phyloP scores from a whole-genome alignment of 164 flowering plant species.

The Vitis rotundifolia region DNA sequence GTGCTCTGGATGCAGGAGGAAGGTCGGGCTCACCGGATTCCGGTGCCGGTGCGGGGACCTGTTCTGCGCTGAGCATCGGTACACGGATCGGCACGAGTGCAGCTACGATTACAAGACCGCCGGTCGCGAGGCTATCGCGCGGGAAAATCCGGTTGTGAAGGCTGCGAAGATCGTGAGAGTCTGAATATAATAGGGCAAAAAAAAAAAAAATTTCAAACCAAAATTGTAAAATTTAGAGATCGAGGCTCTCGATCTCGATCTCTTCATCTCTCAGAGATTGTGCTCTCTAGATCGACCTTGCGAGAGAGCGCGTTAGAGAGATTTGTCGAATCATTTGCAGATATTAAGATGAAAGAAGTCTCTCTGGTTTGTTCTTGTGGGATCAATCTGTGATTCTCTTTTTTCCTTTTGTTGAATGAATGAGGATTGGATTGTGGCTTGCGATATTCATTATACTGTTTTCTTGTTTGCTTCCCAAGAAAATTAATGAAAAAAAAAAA shows the following conservation, averaged over 20 bases:
- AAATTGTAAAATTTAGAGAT: not conserved
- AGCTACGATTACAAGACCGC: slow-evolving; percentile 62
- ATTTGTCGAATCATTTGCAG: not conserved
- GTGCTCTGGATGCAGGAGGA: slow-evolving; percentile 58
- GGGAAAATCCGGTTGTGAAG: slow-evolving; percentile 68
- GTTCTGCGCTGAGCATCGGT: slow-evolving; percentile 63
- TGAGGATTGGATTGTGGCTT: not conserved
- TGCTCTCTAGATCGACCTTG: too few relatives aligned
- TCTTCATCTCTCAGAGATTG: not conserved
- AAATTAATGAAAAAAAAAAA: too few relatives aligned
- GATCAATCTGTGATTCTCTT: slow-evolving; percentile 7
- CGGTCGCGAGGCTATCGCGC: slow-evolving; percentile 64
- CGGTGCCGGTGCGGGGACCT: slow-evolving; percentile 69
- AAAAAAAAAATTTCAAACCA: not conserved
- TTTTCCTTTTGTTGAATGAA: not conserved
- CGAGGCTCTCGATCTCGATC: not conserved
- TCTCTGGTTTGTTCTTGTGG: slow-evolving; percentile 2
- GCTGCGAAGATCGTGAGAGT: slow-evolving; percentile 69
- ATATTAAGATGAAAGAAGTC: not conserved
- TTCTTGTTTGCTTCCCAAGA: not conserved
- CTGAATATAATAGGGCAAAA: slow-evolving; percentile 18
- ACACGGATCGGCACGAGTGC: slow-evolving; percentile 64
- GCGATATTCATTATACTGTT: not conserved
- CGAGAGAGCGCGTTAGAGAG: not conserved
- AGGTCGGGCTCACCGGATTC: slow-evolving; percentile 75